These are phyloP conservation scores for Chaetomium olivaceum DNA, from an alignment of 2,329 filamentous ascomycete genomes.

Conservation along the genomic window DNA sequence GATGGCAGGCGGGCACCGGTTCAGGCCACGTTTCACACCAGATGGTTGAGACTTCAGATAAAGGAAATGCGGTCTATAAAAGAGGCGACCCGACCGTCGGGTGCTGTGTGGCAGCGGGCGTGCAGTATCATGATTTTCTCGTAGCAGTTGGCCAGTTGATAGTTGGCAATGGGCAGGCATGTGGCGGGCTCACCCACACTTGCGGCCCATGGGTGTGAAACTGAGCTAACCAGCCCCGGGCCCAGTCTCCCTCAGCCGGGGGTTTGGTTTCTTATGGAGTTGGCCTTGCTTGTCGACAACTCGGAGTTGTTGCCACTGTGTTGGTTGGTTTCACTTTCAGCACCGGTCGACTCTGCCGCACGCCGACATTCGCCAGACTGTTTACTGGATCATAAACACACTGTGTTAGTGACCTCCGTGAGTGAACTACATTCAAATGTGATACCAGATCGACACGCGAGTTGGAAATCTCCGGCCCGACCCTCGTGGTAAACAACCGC, in stretches of 20 bases:
- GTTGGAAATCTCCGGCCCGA: neutral
- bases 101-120: neutral
- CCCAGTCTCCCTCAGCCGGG: neutral
- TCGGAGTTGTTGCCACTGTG: neutral
- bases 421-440: neutral
- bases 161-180: neutral
- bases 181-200: neutral
- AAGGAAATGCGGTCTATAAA: neutral
- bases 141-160: neutral
- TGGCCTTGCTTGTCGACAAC: neutral
- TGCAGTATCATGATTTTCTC: neutral
- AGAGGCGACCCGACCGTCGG: neutral
- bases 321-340: neutral
- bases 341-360: neutral
- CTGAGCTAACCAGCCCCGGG: neutral
- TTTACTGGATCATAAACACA: neutral
- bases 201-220: neutral
- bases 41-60: neutral
- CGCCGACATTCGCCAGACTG: neutral
- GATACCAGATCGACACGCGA: neutral
- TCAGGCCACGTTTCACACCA: neutral
- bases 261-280: neutral
- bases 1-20: neutral
- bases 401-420: neutral
- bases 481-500: neutral